Evolutionary conservation across 2,329 filamentous ascomycete species (phyloP).

Genomic region (Aspergillus viridinutans): DNA sequence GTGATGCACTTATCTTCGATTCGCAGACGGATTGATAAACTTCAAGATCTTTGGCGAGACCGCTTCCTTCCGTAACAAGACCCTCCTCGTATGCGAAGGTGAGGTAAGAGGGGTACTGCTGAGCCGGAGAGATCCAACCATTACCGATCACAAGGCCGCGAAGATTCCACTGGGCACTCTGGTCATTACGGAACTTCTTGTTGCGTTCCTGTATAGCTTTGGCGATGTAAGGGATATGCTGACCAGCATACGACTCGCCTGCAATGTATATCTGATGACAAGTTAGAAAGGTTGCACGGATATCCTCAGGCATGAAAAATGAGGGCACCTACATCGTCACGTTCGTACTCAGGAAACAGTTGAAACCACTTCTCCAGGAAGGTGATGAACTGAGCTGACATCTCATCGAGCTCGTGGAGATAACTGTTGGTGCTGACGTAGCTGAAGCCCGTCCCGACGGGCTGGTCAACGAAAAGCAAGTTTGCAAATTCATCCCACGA

Average conservation of each 20-base stretch:
- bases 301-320: not conserved
- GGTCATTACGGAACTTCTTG: conserved; percentile 47
- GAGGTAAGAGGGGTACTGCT: conserved; percentile 87
- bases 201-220: conserved; percentile 86
- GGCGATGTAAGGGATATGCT: conserved; percentile 97
- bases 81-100: conserved; percentile 74
- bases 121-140: conserved; percentile 87
- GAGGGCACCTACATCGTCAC: conserved; percentile 73
- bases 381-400: conserved; percentile 80
- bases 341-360: conserved; percentile 85
- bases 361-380: conserved; percentile 91
- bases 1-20: conserved; percentile 53
- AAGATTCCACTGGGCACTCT: conserved; percentile 65
- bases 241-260: conserved; percentile 94
- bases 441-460: conserved; percentile 93
- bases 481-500: conserved; percentile 99
- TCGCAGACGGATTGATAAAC: conserved; percentile 65
- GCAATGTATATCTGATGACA: conserved; percentile 74
- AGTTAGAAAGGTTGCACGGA: conserved; percentile 5
- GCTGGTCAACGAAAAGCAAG: conserved; percentile 92
- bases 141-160: conserved; percentile 90
- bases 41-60: conserved; percentile 62
- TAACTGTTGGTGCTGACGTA: conserved; percentile 89
- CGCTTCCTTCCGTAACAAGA: conserved; percentile 64
- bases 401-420: conserved; percentile 76